Percentiles rank a stretch among this genome's conserved stretches.
Evolutionary conservation across 2,329 filamentous ascomycete species (phyloP).

Genomic region (Fusarium sulawesiense): DNA sequence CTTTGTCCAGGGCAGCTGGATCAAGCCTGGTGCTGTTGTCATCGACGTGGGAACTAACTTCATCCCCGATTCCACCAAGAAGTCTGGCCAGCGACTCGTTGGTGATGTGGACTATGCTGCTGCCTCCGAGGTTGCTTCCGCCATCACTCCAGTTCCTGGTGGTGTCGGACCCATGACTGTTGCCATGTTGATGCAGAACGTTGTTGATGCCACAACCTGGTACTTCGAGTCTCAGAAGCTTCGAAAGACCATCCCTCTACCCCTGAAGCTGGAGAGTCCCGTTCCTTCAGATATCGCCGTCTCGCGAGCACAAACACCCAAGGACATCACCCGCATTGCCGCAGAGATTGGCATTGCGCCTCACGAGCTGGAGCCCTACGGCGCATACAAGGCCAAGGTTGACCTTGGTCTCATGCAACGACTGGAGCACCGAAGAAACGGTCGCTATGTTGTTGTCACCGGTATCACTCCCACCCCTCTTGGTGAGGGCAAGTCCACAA

Average conservation of each 20-base stretch:
- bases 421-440: slow-evolving; percentile 86
- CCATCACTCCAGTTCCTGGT: slow-evolving; percentile 95
- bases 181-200: slow-evolving; percentile 96
- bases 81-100: slow-evolving; percentile 90
- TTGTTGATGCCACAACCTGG: slow-evolving; percentile 83
- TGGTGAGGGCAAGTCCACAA: slow-evolving; percentile 98
- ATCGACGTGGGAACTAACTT: slow-evolving; percentile 99
- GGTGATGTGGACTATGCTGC: slow-evolving; percentile 95
- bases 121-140: slow-evolving; percentile 85
- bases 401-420: slow-evolving; percentile 84
- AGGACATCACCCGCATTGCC: slow-evolving; percentile 86
- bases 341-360: slow-evolving; percentile 86
- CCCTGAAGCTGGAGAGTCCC: slow-evolving; percentile 79
- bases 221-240: slow-evolving; percentile 87
- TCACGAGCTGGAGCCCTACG: slow-evolving; percentile 95
- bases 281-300: slow-evolving; percentile 97
- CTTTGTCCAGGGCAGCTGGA: slow-evolving; percentile 94
- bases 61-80: slow-evolving; percentile 87
- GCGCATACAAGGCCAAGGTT: slow-evolving; percentile 95
- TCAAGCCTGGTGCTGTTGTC: slow-evolving; percentile 94
- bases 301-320: slow-evolving; percentile 89
- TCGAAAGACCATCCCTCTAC: slow-evolving; percentile 83
- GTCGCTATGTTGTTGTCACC: slow-evolving; percentile 90
- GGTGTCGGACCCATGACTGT: slow-evolving; percentile 99
- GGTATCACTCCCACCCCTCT: slow-evolving; percentile 97